Base-by-base conservation (phyloP, 495 filamentous ascomycete species). In the Xylaria palmicola region DNA sequence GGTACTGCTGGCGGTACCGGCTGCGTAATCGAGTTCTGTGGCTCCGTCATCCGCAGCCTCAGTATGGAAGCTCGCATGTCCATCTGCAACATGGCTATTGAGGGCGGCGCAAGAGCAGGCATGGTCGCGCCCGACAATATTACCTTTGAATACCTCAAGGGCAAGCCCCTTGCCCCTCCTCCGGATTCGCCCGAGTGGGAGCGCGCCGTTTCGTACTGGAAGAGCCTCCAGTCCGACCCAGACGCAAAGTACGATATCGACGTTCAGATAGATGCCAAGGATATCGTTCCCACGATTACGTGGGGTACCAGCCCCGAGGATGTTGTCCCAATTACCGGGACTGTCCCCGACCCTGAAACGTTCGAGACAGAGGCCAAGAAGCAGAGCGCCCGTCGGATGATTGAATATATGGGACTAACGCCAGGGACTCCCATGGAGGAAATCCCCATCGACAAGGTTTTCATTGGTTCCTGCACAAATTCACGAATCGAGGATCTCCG, bases 31-130 rank as follows among this genome's bases (percentile, higher is more conserved):
- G 94, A 98, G 79, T 98, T 89, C 83, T 95, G 91, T 66, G 94
- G 94, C 52, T 95, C 91, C 52, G 91, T 93, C 54, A 97, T 98
- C 70, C 85, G 90, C 62, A 76, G 75, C 40, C 80, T 98, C 65
- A 96, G 91, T 77, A 97, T 98, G 85, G 94, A 98, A 73, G 94
- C 94, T 37, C 88, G 94, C 68, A 98, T 98, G 93, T 96, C 91
- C 57, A 94, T 98, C 72, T 98, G 94, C 78, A 98, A 98, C 80
- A 98, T 98, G 94, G 92, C 93, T n/a, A 97, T 98, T 71, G 94
- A 98, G 80, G 94, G 79, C 60, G 94, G 94, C 77, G 94, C 94
- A 39, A 84, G 94, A 79, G 93, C 94, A 59, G 94, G 94, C 60
- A 93, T 98, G 90, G 87, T 98, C 57, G 94, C 94, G 26, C 94